phyloP scores from a whole-genome alignment of 805 yeast genomes.

The Ascoidea asiatica region DNA sequence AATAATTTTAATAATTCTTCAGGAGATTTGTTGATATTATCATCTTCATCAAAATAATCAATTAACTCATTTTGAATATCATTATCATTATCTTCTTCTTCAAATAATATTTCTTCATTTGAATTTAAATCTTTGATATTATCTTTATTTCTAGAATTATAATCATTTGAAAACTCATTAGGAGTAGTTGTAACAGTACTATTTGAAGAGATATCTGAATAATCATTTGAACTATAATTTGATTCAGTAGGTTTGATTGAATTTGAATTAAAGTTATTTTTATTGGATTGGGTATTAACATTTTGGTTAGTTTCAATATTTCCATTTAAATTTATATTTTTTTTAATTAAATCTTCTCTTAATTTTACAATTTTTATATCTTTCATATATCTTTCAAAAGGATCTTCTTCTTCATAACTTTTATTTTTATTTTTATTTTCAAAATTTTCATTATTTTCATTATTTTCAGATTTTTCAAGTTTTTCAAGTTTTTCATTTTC shows the following conservation, averaged over 20 bases:
- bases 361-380: no score
- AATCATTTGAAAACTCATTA: neutral
- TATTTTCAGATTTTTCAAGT: neutral
- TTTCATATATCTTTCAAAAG: slow-evolving; percentile 3
- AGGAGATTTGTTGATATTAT: slow-evolving; percentile 2
- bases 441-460: neutral
- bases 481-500: neutral
- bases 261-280: neutral
- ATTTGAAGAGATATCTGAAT: no score
- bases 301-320: neutral
- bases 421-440: neutral
- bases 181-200: neutral
- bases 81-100: neutral
- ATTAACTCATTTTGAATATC: slow-evolving; percentile 5
- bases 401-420: neutral
- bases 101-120: neutral
- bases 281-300: neutral
- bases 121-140: neutral
- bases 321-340: no score
- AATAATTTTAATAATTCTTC: slow-evolving; percentile 4
- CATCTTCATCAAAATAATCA: slow-evolving; percentile 3
- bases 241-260: neutral
- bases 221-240: neutral
- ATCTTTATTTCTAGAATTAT: neutral
- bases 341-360: no score